Conservation (phyloP, 768 basidiomycete genomes). For the Podaxis sp. region DNA sequence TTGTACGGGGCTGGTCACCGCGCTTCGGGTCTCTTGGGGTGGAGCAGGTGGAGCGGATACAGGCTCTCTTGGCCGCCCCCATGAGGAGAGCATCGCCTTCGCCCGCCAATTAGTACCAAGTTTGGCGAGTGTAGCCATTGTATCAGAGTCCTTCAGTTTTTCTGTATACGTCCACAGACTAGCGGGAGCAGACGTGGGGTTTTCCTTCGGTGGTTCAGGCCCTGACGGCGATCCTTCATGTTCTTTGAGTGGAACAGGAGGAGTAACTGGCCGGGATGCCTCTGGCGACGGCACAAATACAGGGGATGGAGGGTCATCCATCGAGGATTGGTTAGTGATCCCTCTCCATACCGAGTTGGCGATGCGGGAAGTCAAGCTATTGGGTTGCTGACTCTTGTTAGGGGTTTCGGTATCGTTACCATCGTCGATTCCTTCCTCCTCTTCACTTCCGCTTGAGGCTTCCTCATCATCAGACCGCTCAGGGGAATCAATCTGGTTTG, state of each 20-base stretch:
- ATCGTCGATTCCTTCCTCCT: conserved; percentile 35
- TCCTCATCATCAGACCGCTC: conserved; percentile 31
- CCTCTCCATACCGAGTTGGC: conserved; percentile 74
- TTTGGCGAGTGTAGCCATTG: conserved; percentile 69
- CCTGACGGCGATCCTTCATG: conserved; percentile 23
- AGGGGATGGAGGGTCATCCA: conserved; percentile 57
- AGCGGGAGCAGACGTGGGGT: conserved; percentile 22
- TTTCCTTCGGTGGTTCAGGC: conserved; percentile 29
- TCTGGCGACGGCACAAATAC: conserved; percentile 1
- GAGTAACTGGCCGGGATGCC: not conserved
- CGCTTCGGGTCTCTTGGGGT: conserved; percentile 3
- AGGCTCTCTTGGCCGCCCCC: conserved; percentile 28
- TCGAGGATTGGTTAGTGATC: conserved; percentile 71
- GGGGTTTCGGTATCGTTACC: conserved; percentile 47
- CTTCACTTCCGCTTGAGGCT: conserved; percentile 34
- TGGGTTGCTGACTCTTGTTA: conserved; percentile 16
- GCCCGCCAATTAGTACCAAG: conserved; percentile 77
- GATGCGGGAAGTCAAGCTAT: conserved; percentile 15
- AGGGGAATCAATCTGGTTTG: conserved; percentile 45
- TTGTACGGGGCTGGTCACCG: conserved; percentile 12
- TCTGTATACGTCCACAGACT: conserved; percentile 72
- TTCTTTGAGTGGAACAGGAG: not conserved
- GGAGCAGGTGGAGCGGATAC: not conserved
- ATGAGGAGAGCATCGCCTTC: conserved; percentile 50
- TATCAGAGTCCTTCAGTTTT: conserved; percentile 71